Evolutionary conservation across 2,329 filamentous ascomycete species (phyloP), one percentile per base, ranked within the genome.

Genomic region (Neonectria hederae): DNA sequence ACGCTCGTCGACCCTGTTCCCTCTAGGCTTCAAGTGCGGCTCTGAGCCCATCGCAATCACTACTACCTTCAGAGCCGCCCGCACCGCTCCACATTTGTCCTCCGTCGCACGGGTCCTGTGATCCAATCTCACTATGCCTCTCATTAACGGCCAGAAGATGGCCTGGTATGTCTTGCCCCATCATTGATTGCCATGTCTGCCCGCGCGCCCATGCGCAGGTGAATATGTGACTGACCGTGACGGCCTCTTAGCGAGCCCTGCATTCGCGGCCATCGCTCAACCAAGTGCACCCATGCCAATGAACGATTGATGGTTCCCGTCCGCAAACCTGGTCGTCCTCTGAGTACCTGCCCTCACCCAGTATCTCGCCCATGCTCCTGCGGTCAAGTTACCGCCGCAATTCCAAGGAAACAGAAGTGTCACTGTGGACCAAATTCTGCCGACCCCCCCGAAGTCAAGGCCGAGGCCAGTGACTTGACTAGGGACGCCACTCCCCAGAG

Each of bases 201-300:
- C 38, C 35, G 52, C 32, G 55, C 49, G 19, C n/a, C 28, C 42
- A 48, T 40, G 14, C 48, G 42, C 26, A 43, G 26, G 42, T 45
- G 40, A 24, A 22, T 40, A 62, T 54, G 46, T 54, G 35, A 46
- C 70, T 74, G 28, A 74, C 65, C 42, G 9, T 53, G 30, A 45
- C 5, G n/a, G 38, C 54, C 7, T 53, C 49, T 8, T 58, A 92
- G 90, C 78, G 88, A 88, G 83, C 90, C 90, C 74, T 92, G 90
- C 76, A 92, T 92, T 71, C 88, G 90, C 73, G 90, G 90, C 61
- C 90, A 93, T 77, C 88, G 90, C 72, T 92, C 90, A 30, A 92
- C 90, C 56, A 92, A 91, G 82, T 93, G 90, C 77, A 89, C 86
- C 52, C 90, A 93, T 75, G 84, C 83, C 65, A 83, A 84, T 67